A percentile compares a stretch with the other conserved stretches of the same genome.
phyloP scores from a whole-genome alignment of 78 protist genomes.

The Cavenderia fasciculata region DNA sequence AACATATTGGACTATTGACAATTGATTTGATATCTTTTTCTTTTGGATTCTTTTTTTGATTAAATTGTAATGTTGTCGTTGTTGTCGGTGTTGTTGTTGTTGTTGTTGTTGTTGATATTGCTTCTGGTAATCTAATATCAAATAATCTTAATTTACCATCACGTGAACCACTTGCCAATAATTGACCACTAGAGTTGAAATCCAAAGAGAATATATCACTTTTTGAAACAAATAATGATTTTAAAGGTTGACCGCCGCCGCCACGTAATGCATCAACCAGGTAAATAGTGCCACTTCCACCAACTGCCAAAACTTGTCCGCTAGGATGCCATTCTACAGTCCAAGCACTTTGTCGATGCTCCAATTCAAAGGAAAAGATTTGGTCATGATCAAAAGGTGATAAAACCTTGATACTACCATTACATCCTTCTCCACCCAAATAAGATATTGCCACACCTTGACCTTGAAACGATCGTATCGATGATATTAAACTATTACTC shows the following conservation, averaged over 20 bases:
- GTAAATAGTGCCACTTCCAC: not conserved
- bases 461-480: too few species aligned
- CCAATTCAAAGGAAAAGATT: too few species aligned
- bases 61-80: not conserved
- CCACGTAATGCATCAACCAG: not conserved
- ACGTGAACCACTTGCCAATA: conserved; percentile 50
- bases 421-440: too few species aligned
- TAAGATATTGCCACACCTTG: too few species aligned
- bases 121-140: conserved; percentile 5
- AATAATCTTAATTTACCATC: conserved; percentile 37
- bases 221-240: not conserved
- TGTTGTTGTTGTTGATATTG: not conserved
- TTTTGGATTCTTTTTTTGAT: not conserved
- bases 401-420: too few species aligned
- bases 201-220: conserved; percentile 19
- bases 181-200: not conserved
- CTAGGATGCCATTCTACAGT: conserved; percentile 31
- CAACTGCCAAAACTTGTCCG: not conserved
- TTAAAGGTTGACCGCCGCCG: too few species aligned
- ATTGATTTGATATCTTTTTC: not conserved
- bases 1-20: conserved; percentile 6
- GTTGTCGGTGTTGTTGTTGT: not conserved
- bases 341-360: conserved; percentile 14
- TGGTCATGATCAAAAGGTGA: too few species aligned
- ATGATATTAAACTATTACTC: too few species aligned